These are phyloP conservation scores for Ophiosphaerella herpotricha DNA, from an alignment of 2,329 filamentous ascomycete genomes.

Conservation along the genomic window DNA sequence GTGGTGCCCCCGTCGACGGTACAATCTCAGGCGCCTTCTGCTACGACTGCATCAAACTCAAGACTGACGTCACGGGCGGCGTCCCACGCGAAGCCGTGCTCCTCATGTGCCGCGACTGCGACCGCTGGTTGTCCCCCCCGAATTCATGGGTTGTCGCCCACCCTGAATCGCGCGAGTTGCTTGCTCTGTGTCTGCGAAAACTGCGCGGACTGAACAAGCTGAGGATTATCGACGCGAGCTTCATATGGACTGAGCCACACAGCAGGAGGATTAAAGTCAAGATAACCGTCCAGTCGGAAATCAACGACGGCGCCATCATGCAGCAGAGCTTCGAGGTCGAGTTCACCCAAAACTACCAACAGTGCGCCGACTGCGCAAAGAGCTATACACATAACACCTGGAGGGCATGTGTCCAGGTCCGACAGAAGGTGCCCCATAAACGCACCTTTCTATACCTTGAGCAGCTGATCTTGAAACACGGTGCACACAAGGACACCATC, in stretches of 20 bases:
- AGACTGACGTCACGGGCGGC: constrained; percentile 87
- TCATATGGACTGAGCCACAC: constrained; percentile 98
- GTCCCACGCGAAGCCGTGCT: constrained; percentile 89
- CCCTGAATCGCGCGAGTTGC: constrained; percentile 87
- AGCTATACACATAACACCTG: constrained; percentile 96
- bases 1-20: constrained; percentile 92
- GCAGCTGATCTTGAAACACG: constrained; percentile 93
- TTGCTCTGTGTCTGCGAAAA: constrained; percentile 89
- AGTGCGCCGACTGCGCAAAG: constrained; percentile 87
- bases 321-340: constrained; percentile 96
- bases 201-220: constrained; percentile 85
- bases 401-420: constrained; percentile 90
- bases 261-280: constrained; percentile 91
- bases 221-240: constrained; percentile 91
- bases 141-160: constrained; percentile 81
- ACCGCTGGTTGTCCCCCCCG: constrained; percentile 86
- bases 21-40: constrained; percentile 85
- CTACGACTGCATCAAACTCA: constrained; percentile 93
- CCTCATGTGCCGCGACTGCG: constrained; percentile 92
- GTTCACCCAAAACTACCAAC: constrained; percentile 87
- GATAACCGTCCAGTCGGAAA: constrained; percentile 84
- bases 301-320: constrained; percentile 69
- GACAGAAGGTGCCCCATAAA: constrained; percentile 97
- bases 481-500: constrained; percentile 79
- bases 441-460: constrained; percentile 82